Conservation (phyloP, 228 moss, liverwort and hornwort genomes). For the Sphagnum fallax region DNA sequence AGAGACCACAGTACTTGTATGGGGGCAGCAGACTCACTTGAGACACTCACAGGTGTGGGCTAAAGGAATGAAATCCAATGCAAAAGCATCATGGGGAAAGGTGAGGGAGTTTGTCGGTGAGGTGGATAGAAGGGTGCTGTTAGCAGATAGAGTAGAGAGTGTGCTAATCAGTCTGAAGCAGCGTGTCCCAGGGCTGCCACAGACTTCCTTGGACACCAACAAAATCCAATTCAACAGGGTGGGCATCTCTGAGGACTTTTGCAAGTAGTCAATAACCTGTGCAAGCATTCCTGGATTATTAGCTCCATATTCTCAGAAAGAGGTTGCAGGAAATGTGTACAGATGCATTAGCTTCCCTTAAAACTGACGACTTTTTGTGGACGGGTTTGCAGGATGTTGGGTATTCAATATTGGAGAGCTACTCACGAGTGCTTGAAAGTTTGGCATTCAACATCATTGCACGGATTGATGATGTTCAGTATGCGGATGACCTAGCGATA, state of each 20-base stretch:
- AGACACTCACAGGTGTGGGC: slow-evolving; percentile 43
- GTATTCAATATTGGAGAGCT: slow-evolving; percentile 97
- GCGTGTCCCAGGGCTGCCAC: slow-evolving; percentile 84
- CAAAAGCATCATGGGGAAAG: slow-evolving; percentile 77
- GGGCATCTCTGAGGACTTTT: neutral
- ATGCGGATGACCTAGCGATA: slow-evolving; percentile 64
- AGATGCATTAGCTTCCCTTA: too few relatives aligned
- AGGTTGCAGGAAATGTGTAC: too few relatives aligned
- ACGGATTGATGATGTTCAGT: slow-evolving; percentile 87
- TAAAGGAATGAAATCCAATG: slow-evolving; percentile 41
- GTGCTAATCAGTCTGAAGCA: slow-evolving; percentile 65
- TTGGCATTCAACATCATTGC: slow-evolving; percentile 90
- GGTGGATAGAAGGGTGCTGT: slow-evolving; percentile 52
- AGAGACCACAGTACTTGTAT: slow-evolving; percentile 71
- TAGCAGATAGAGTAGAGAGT: slow-evolving; percentile 78
- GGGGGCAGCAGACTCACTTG: slow-evolving; percentile 68
- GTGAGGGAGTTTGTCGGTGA: slow-evolving; percentile 75
- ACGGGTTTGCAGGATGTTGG: slow-evolving; percentile 69
- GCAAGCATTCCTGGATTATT: neutral
- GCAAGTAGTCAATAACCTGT: neutral
- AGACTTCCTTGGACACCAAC: slow-evolving; percentile 73
- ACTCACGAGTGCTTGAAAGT: slow-evolving; percentile 93
- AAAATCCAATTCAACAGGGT: slow-evolving; percentile 98
- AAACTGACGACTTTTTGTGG: neutral
- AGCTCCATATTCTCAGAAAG: neutral